A percentile compares a stretch with the other conserved stretches of the same genome.
Conservation (phyloP, 108 stramenopile genomes). For the Skeletonema menzelii region DNA sequence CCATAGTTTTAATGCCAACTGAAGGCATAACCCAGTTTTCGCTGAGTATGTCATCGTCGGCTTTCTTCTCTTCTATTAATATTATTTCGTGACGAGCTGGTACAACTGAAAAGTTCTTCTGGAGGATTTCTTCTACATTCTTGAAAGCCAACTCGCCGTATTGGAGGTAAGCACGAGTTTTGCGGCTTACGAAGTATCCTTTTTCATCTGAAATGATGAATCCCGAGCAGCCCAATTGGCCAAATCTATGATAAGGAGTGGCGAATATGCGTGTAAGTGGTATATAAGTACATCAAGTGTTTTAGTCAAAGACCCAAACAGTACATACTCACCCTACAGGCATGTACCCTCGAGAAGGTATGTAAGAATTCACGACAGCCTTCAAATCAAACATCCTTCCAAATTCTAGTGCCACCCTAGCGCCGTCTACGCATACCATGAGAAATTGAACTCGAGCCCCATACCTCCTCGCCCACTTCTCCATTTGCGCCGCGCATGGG, state of each 20-base stretch:
- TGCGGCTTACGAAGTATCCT: constrained; percentile 58
- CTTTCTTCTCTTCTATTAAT: constrained; percentile 5
- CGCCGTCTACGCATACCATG: constrained; percentile 45
- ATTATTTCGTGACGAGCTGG: neutral
- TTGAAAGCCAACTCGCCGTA: constrained; percentile 46
- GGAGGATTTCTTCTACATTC: constrained; percentile 42
- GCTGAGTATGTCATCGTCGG: constrained; percentile 1
- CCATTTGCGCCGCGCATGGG: constrained; percentile 63
- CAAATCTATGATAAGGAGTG: constrained; percentile 11
- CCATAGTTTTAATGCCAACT: constrained; percentile 51
- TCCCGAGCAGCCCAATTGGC: constrained; percentile 60
- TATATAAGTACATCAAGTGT: neutral
- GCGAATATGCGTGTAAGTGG: neutral
- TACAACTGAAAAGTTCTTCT: constrained; percentile 7
- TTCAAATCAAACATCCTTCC: constrained; percentile 39
- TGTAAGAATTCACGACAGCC: constrained; percentile 30
- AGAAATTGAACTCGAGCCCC: constrained; percentile 44
- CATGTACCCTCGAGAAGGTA: constrained; percentile 46
- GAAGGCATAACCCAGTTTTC: constrained; percentile 25
- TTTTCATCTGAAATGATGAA: constrained; percentile 46
- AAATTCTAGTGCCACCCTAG: constrained; percentile 39
- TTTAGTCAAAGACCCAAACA: neutral
- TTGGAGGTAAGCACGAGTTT: constrained; percentile 49
- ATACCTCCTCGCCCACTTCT: constrained; percentile 37
- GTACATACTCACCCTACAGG: constrained; percentile 50